phyloP scores from a whole-genome alignment of 208 protist genomes.

The Cochliopodium minus region DNA sequence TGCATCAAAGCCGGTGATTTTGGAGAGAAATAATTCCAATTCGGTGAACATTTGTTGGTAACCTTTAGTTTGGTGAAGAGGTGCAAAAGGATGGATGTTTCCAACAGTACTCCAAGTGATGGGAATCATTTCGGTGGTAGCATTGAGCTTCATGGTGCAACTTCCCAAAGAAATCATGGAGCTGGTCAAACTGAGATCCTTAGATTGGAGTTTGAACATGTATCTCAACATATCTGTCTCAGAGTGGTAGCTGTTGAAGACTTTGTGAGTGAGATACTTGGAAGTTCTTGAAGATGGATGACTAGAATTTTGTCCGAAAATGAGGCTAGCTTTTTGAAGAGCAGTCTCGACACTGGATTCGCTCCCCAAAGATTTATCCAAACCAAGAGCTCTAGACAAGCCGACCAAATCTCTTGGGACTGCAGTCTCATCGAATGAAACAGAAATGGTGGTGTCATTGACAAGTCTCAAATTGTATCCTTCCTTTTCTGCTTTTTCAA shows the following conservation, averaged over 20 bases:
- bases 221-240: constrained; percentile 88
- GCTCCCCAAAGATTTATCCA: background rate
- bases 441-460: constrained; percentile 40
- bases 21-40: constrained; percentile 54
- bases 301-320: background rate
- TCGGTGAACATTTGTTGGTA: constrained; percentile 53
- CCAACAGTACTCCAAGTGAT: constrained; percentile 76
- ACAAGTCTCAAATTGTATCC: constrained; percentile 70
- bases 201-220: constrained; percentile 68
- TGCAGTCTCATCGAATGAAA: constrained; percentile 79
- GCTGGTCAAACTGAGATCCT: constrained; percentile 73
- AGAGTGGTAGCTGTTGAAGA: constrained; percentile 83
- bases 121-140: constrained; percentile 74
- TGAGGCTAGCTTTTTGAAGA: background rate
- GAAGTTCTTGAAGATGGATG: constrained; percentile 37
- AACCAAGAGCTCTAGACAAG: background rate
- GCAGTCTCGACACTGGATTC: background rate
- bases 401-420: constrained; percentile 45
- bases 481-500: constrained; percentile 37
- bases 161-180: constrained; percentile 91
- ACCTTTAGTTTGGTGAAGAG: constrained; percentile 59
- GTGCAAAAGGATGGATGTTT: constrained; percentile 80
- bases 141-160: constrained; percentile 97
- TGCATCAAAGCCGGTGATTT: constrained; percentile 78
- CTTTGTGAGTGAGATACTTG: constrained; percentile 60